Base-by-base conservation (phyloP, 75 land plant species). In the Larix kaempferi region DNA sequence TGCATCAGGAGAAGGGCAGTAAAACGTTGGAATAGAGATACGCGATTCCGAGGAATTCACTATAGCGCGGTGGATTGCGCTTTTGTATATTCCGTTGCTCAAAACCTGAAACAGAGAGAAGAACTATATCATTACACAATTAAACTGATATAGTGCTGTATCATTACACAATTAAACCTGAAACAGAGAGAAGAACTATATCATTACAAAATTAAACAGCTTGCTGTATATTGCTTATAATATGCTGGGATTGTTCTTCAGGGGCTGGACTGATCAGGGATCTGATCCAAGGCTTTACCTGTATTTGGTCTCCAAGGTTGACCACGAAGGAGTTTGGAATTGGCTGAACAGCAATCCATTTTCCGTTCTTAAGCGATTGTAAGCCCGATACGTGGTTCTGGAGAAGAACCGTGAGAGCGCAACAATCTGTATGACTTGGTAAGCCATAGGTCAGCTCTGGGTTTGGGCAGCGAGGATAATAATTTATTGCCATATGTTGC, bases 41-140 rank as follows among this genome's bases (percentile, higher is more conserved):
- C 93, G 73, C 44, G 81, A 66, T 59, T 58, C 77, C 12, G 79
- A 71, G 4, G 86, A 72, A 78, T 91, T 91, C 33, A 91, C 93
- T 2, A 89, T 56, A 1, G 93, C 91, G n/a, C 93, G 57, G 27
- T 91, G 93, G 84, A 82, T 81, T 10, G 81, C 85, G 37, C 89
- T 91, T 71, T 80, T 84, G 77, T 91, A 91, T 15, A 22, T 75
- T 14, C 89, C 91, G 76, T 91, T 91, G 79, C 93, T 91, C n/a
- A 89, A 11, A 21, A 87, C 89, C 91, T 91, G 77, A 76, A 79
- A 25, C 33, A 1, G 8, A 5, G 8, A 1, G 8, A 8, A 6
- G 65, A 63, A 63, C 22, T 6, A 13, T 63, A 22, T 22, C 11
- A 22, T 63, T 0, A 13, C 13, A 22, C 10, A 8, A n/a, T 62